phyloP scores from a whole-genome alignment of 805 yeast genomes.

The Myxozyma kluyveri region DNA sequence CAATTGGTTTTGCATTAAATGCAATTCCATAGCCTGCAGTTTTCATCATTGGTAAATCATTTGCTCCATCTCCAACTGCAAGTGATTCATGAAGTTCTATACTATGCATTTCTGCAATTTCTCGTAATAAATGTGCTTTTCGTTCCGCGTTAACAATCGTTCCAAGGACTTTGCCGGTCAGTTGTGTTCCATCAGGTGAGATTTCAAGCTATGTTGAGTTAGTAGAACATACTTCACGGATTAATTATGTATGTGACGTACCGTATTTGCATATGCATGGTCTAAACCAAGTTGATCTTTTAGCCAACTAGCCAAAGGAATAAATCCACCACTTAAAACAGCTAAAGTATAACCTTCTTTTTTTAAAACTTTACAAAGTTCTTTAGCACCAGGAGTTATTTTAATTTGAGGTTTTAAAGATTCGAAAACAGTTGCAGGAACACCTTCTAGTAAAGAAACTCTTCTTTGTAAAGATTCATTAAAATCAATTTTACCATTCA shows the following conservation, averaged over 20 bases:
- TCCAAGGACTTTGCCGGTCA: conserved; percentile 78
- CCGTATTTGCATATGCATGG: conserved; percentile 80
- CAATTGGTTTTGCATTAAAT: conserved; percentile 95
- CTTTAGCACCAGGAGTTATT: conserved; percentile 83
- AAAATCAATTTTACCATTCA: conserved; percentile 96
- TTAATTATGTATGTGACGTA: not conserved
- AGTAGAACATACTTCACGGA: not conserved
- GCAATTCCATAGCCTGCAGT: conserved; percentile 93
- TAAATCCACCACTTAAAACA: conserved; percentile 92
- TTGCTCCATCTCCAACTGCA: conserved; percentile 69
- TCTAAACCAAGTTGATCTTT: conserved; percentile 67
- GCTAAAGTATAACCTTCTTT: conserved; percentile 66
- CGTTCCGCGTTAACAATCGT: conserved; percentile 80
- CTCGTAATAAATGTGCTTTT: conserved; percentile 69
- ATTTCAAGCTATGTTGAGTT: conserved; percentile 37
- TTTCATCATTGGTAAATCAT: conserved; percentile 89
- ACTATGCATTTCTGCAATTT: conserved; percentile 55
- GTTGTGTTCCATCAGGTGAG: conserved; percentile 43
- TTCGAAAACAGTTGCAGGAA: conserved; percentile 73
- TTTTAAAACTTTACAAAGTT: conserved; percentile 63
- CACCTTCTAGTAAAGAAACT: conserved; percentile 77
- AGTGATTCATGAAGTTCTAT: conserved; percentile 44
- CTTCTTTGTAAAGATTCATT: conserved; percentile 72
- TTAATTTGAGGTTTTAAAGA: conserved; percentile 65
- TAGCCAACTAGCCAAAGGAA: conserved; percentile 79